Evolutionary conservation across 768 basidiomycete species (phyloP).

Genomic region (Boletus barrowsii): DNA sequence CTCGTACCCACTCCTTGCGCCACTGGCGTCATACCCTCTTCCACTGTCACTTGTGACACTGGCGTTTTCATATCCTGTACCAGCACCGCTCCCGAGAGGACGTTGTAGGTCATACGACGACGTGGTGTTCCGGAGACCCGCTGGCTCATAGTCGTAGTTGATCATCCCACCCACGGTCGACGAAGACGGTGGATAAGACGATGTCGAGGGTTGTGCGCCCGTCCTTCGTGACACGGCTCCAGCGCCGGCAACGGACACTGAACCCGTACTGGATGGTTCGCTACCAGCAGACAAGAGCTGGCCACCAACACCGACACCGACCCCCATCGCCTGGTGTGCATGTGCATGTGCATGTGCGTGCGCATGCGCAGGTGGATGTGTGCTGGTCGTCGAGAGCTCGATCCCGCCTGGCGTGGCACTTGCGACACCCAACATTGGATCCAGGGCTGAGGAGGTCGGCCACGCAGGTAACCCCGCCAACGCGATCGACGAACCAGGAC

Average conservation of each 20-base stretch:
- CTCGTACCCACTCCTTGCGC: constrained; percentile 22
- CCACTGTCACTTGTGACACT: constrained; percentile 9
- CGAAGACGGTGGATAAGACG: constrained; percentile 18
- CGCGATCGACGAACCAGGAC: constrained; percentile 16
- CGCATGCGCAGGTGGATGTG: constrained; percentile 10
- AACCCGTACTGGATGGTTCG: constrained; percentile 15
- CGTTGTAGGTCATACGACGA: constrained; percentile 24
- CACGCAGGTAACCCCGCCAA: constrained; percentile 32
- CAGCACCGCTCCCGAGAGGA: constrained; percentile 3
- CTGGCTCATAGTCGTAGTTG: constrained; percentile 19
- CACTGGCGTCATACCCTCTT: constrained; percentile 23
- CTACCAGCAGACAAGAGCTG: constrained; percentile 20
- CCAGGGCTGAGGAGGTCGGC: constrained; percentile 28
- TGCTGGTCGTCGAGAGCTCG: constrained; percentile 21
- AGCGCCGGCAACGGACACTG: neutral
- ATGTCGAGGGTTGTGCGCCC: constrained; percentile 12
- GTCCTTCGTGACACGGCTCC: constrained; percentile 12
- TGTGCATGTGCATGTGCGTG: constrained; percentile 9
- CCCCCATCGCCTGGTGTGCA: constrained; percentile 12
- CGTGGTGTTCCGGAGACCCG: constrained; percentile 12
- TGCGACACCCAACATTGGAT: constrained; percentile 32
- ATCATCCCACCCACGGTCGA: constrained; percentile 15
- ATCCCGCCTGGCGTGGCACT: constrained; percentile 33
- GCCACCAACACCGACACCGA: constrained; percentile 2
- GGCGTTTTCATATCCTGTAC: constrained; percentile 16